phyloP scores from a whole-genome alignment of 371 early-diverging fungal genomes.

The Mortierella sp. region DNA sequence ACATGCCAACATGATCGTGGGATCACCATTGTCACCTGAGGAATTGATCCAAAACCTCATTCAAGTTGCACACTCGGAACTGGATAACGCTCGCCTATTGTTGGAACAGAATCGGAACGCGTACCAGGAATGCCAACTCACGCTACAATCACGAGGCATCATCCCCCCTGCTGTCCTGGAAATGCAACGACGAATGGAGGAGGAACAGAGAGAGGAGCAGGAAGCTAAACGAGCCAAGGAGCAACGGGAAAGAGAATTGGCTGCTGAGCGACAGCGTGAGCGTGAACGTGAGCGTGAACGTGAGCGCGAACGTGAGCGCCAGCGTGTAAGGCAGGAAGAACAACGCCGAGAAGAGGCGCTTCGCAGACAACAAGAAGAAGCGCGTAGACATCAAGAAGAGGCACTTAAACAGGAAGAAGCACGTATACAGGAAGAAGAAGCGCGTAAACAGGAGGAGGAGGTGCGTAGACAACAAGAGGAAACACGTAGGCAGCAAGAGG shows the following conservation, averaged over 20 bases:
- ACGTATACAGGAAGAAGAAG: conserved; percentile 15
- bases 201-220: conserved; percentile 28
- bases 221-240: conserved; percentile 37
- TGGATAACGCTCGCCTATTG: conserved; percentile 24
- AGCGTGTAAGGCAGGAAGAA: background rate
- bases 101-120: conserved; percentile 33
- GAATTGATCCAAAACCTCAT: conserved; percentile 38
- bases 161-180: conserved; percentile 32
- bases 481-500: background rate
- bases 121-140: conserved; percentile 41
- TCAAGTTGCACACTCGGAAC: conserved; percentile 31
- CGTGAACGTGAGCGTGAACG: conserved; percentile 15
- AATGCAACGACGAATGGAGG: conserved; percentile 41
- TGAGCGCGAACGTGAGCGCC: conserved; percentile 8
- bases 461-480: background rate
- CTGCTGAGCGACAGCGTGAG: conserved; percentile 9
- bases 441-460: conserved; percentile 6
- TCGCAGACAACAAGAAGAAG: conserved; percentile 8
- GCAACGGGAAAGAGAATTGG: conserved; percentile 20
- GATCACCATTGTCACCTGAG: conserved; percentile 30
- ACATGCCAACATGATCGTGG: conserved; percentile 46
- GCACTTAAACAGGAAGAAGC: too few relatives aligned
- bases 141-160: conserved; percentile 29
- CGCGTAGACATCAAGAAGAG: too few relatives aligned
- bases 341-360: conserved; percentile 10